Conservation (phyloP, 306 rosid species). For the Inga leiocalycina region DNA sequence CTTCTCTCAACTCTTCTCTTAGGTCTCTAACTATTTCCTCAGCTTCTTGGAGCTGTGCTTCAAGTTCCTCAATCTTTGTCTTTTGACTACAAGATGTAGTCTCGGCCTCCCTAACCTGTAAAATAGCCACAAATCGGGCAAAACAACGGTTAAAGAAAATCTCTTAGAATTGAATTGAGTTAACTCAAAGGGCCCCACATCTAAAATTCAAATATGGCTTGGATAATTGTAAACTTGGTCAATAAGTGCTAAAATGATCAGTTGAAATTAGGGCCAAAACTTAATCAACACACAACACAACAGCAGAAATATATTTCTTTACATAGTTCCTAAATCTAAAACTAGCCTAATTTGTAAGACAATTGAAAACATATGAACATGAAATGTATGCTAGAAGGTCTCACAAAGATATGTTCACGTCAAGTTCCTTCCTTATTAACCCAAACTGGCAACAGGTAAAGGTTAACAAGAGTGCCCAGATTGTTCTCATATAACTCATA, state of each 20-base stretch:
- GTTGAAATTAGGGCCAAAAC: constrained; percentile 13
- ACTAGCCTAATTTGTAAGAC: constrained; percentile 26
- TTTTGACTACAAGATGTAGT: constrained; percentile 54
- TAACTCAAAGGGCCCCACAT: not conserved
- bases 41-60: constrained; percentile 91
- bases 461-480: not conserved
- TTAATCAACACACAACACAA: not conserved
- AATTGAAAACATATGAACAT: constrained; percentile 7
- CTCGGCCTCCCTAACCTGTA: constrained; percentile 67
- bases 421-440: constrained; percentile 14
- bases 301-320: not conserved
- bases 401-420: not conserved
- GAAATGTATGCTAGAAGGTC: not conserved
- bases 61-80: constrained; percentile 78
- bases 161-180: constrained; percentile 15
- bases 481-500: not conserved
- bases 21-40: constrained; percentile 83
- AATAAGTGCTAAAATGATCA: constrained; percentile 4
- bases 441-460: not conserved
- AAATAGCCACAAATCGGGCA: constrained; percentile 31
- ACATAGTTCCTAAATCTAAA: not conserved
- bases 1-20: constrained; percentile 74
- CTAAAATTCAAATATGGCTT: constrained; percentile 9
- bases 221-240: not conserved
- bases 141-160: constrained; percentile 20